phyloP scores from a whole-genome alignment of 1,284 basidiomycete genomes.

The Ganoderma boninense region DNA sequence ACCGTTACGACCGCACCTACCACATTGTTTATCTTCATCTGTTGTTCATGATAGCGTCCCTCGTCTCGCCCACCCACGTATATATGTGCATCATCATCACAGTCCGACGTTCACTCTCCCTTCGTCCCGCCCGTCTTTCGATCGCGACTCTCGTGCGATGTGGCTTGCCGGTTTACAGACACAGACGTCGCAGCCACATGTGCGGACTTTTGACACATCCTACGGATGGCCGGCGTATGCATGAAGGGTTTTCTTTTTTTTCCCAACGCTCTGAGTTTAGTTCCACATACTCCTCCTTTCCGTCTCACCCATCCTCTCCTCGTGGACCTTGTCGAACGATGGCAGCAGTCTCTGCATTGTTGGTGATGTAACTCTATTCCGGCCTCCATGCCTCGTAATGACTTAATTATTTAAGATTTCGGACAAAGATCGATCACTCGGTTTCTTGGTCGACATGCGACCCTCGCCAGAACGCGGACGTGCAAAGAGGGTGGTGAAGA shows the following conservation, averaged over 20 bases:
- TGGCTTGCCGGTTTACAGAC: not conserved
- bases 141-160: not conserved
- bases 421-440: not conserved
- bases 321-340: slow-evolving; percentile 23
- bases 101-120: not conserved
- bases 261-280: not conserved
- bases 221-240: not conserved
- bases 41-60: slow-evolving; percentile 12
- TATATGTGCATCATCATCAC: slow-evolving; percentile 13
- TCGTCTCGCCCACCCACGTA: slow-evolving; percentile 1
- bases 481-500: too few species aligned
- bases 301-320: slow-evolving; percentile 4
- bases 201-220: not conserved
- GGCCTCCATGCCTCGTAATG: slow-evolving; percentile 22
- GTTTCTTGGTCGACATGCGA: too few species aligned
- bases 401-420: not conserved
- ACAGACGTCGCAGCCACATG: not conserved
- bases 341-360: slow-evolving; percentile 16
- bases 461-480: too few species aligned
- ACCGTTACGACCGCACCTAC: slow-evolving; percentile 22
- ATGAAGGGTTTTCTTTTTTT: not conserved
- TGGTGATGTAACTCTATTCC: slow-evolving; percentile 25
- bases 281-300: not conserved
- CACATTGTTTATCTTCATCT: slow-evolving; percentile 13
- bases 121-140: slow-evolving; percentile 5